Evolutionary conservation across 257 asterid species (phyloP), one percentile per base, ranked within the genome.

Genomic region (Solanum tarijense): DNA sequence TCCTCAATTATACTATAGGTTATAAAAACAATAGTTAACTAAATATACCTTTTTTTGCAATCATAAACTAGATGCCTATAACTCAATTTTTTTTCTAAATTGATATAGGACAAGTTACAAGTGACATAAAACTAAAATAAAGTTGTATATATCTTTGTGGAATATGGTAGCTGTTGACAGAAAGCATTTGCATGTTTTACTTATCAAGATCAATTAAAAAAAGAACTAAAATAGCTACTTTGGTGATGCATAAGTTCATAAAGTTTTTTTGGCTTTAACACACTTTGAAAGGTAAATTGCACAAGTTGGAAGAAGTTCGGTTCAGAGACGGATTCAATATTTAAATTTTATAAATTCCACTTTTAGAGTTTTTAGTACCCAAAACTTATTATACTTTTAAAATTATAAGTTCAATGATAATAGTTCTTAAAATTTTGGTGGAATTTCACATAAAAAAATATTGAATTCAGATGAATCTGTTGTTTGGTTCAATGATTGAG

Each of bases 111-210:
- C 65, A 75, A 75, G 21, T 36, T 9, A 38, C 55, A 78, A 78
- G 84, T 78, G 62, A 25, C 36, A 78, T 12, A 41, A 25, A 78
- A 41, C 7, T 78, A 27, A 75, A 38, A 25, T 25, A 78, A 41
- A 41, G n/a, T 78, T 41, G 62, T 25, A 31, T 66, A 66, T 68
- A 36, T 41, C 23, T 78, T 41, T 78, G 36, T 78, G 84, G 84
- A 25, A 41, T 78, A 78, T 41, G 8, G 62, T 25, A 78, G 65
- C 65, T 78, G 62, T 25, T 78, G 84, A 14, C 84, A 78, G n/a
- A 78, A 78, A 78, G 25, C 84, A 78, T 41, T 78, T 78, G 36
- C 65, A 78, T 78, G 84, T 78, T 41, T 78, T 41, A 35, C 52
- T 35, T 36, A 74, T 74, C 83, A 21, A 36, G 83, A 74, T 74